Evolutionary conservation across 1,284 basidiomycete species (phyloP), one percentile per base, ranked within the genome.

Genomic region (Neotropicomus parvogracilis): DNA sequence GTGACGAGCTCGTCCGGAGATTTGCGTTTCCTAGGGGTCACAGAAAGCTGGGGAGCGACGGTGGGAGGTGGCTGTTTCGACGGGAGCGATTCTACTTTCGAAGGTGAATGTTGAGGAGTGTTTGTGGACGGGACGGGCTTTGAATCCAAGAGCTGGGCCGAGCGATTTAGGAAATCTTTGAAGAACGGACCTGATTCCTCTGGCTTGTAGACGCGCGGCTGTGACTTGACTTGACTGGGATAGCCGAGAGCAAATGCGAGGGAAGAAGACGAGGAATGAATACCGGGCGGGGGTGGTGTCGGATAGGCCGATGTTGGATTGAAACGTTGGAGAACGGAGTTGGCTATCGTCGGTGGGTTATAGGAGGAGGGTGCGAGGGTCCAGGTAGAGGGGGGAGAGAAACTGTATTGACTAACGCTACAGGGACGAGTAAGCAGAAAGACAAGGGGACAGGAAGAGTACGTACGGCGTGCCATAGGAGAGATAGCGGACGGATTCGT

Each of bases 191-290:
- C 63, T 1, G 85, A 86, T 39, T 86, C 79, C 42, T 77, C 71
- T 6, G 81, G 72, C n/a, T 70, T 65, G 54, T 76, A 77, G 14
- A 68, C 57, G 28, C 53, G 62, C 35, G 60, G 65, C 63, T 67
- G 67, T 9, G 60, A 37, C 43, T 57, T 66, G 24, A 12, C 44
- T 14, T 67, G 66, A 24, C 56, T 59, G 1, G 77, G 75, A 21
- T 73, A 70, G 10, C 80, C 83, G n/a, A 88, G 73, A 7, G 85
- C 85, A 60, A 74, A 74, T 2, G 86, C 84, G 45, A 88, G 75
- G 10, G 85, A 87, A 13, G 85, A 86, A 1, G 83, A 83, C 0
- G 83, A 79, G n/a, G 71, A 70, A 31, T 69, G 75, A 24, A 83
- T 78, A 11, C 75, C 73, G 2, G 80, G 81, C 12, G 82, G 84